Evolutionary conservation across 768 basidiomycete species (phyloP), one percentile per base, ranked within the genome.

Genomic region (Lactarius hengduanensis): DNA sequence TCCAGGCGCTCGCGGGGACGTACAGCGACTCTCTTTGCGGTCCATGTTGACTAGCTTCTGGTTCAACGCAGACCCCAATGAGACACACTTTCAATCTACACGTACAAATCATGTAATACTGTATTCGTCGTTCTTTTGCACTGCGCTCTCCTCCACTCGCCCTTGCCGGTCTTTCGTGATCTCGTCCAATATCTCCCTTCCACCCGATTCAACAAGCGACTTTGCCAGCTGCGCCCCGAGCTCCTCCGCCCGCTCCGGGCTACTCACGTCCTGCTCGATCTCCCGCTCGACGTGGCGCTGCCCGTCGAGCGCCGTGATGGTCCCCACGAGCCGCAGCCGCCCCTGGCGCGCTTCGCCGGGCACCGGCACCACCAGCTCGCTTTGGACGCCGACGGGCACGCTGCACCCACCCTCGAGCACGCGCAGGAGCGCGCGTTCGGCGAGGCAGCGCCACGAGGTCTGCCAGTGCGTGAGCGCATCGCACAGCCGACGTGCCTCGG

Each of bases 361-460:
- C 32, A 32, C 32, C 6, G 32, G 32, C 32, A 32, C 38, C 38
- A 38, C 75, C 4, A 90, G 75, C 56, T 74, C 77, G 34, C 86
- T 87, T 59, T 81, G 79, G 34, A 93, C 88, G 4, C 96, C 96
- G 18, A 99, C 95, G 3, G 96, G 96, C 0, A 99, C 96, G 68
- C 92, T 95, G 78, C 97, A 99, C 30, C 97, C 97, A 34, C 97
- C 97, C 77, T 98, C 97, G 61, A 98, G 81, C 28, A 89, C 88
- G n/a, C 89, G 82, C 69, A 98, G 80, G 76, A 91, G 90, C 1
- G 90, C 91, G 16, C 97, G 85, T 77, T 99, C 97, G 2, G 94
- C 94, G 30, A 83, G 78, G 72, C 90, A 92, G 62, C 73, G 78
- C 88, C 88, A 93, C 57, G 86, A 82, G 0, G 94, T 94, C 74